Conservation (phyloP, 306 rosid species). For the Pueraria montana region DNA sequence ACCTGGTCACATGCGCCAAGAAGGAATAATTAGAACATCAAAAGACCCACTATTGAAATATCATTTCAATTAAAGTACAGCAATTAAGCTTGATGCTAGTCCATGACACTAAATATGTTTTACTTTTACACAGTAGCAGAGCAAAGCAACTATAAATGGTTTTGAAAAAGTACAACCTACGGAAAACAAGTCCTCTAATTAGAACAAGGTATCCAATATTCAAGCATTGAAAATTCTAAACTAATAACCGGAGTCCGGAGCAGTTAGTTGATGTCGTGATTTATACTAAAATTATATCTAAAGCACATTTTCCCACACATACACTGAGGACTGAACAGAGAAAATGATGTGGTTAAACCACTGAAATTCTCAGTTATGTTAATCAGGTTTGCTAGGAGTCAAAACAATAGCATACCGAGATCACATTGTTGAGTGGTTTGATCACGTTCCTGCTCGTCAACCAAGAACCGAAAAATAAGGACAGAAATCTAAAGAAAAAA, state of each 20-base stretch:
- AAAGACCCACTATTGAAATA: constrained; percentile 1
- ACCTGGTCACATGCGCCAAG: constrained; percentile 54
- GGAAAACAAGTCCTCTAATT: background rate
- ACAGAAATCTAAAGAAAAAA: background rate
- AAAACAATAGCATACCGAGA: constrained; percentile 30
- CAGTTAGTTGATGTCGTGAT: background rate
- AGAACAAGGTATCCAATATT: background rate
- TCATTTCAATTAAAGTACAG: background rate
- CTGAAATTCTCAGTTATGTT: constrained; percentile 18
- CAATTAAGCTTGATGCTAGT: background rate
- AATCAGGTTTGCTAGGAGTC: constrained; percentile 9
- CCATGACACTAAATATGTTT: background rate
- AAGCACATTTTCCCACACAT: background rate
- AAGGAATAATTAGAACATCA: constrained; percentile 26
- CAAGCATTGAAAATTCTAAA: background rate
- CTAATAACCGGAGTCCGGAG: background rate
- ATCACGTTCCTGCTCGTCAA: constrained; percentile 34
- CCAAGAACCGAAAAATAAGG: constrained; percentile 19
- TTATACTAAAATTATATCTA: background rate
- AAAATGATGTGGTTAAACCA: constrained; percentile 2
- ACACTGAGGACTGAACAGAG: constrained; percentile 1
- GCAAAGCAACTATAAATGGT: background rate
- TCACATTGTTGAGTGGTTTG: constrained; percentile 47
- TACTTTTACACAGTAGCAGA: background rate
- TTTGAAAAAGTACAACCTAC: background rate